Base-by-base conservation (phyloP, 1,139 yeast genomes). In the Scheffersomyces parashehatae region DNA sequence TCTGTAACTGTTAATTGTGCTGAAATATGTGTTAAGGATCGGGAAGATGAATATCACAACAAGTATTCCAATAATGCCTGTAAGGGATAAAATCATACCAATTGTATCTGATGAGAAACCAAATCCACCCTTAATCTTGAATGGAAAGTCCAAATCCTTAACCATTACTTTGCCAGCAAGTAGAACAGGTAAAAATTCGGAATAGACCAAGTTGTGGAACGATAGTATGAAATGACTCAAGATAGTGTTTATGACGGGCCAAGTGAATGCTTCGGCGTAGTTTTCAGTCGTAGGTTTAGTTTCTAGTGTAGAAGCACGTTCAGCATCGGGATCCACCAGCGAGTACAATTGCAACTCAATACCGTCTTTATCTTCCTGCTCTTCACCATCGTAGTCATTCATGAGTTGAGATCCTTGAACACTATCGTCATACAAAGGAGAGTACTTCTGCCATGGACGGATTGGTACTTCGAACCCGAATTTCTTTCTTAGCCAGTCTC, bases 401-500 rank as follows among this genome's bases (percentile, higher is more conserved):
- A 31, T 31, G 4, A 31, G 34, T 6, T 16, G 14, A 9, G 14
- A 15, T 31, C 20, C 20, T 9, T 16, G 34, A 15, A 15, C 20
- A 13, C 34, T 10, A 9, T 31, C 20, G 14, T 29, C 28, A 5
- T 38, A 31, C 20, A 31, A 15, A 31, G 14, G 14, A 5, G 34
- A n/a, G 15, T 31, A 31, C 28, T 43, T 43, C 31, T 52, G 43
- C 75, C 78, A 73, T 5, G 74, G 68, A 51, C 78, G 60, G 5
- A 37, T 32, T 10, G 67, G 67, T 8, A 62, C 54, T 5, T 55
- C 41, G 40, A 61, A 50, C 0, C 81, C 77, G 4, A 78, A 45
- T 24, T 55, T 43, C 10, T 53, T 49, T 50, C 69, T 53, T 33
- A 81, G 51, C 42, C 55, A 53, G 51, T 81, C 83, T 11, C 87